Evolutionary conservation across 2,329 filamentous ascomycete species (phyloP), one percentile per base, ranked within the genome.

Genomic region (Aspergillus quadrilineatus): DNA sequence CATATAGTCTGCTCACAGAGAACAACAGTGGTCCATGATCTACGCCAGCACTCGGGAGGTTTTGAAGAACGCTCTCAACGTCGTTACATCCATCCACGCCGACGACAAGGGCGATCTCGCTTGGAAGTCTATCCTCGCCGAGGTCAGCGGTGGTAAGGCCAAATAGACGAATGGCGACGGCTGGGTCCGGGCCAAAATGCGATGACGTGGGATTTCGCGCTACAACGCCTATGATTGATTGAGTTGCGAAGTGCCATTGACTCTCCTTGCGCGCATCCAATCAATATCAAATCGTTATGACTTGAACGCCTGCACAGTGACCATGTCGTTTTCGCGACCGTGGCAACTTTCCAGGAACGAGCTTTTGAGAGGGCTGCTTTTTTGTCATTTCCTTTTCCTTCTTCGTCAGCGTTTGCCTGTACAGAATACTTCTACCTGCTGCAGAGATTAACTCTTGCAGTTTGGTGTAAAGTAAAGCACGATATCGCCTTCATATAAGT

Each of bases 41-140:
- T 80, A 80, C 69, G 77, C 78, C 63, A 78, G 76, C 62, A 80
- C 76, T 48, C 75, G 76, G 53, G 77, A 80, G 66, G 71, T 70
- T 56, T 64, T 80, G 62, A 80, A 80, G 72, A 78, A 76, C 60
- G 75, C 78, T 15, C 72, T 80, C 43, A 78, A 77, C 68, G 71
- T 75, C 54, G 62, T 65, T 60, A 67, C 55, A 62, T 74, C 71
- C 61, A 72, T 76, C 64, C 74, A 76, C 62, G 74, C 74, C 41
- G 74, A 77, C 55, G 71, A 75, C 67, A 73, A 72, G 63, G 54
- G 57, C 47, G 75, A 77, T 36, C 73, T 77, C 57, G 75, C 76
- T 62, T 77, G 74, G 74, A 74, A 73, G 66, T 60, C 64, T 55
- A 63, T 76, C 50, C 65, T 76, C 58, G 53, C 60, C 37, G 73